phyloP scores from a whole-genome alignment of 1,139 yeast species.

The Lodderomyces beijingensis region DNA sequence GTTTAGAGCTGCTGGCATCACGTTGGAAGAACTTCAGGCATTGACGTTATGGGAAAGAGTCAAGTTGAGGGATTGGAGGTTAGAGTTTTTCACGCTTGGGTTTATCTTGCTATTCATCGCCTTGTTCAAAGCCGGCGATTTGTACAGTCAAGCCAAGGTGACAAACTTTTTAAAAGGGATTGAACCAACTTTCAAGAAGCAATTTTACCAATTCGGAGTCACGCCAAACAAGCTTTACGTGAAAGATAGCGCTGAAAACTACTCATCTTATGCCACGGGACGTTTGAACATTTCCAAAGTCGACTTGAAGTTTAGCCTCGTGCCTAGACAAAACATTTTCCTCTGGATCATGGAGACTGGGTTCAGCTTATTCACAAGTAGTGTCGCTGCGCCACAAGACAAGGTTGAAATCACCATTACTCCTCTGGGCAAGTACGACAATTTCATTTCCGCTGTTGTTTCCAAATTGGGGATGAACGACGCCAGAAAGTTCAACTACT shows the following conservation, averaged over 20 bases:
- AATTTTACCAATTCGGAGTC: slow-evolving; percentile 82
- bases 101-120: slow-evolving; percentile 43
- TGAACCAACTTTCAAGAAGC: slow-evolving; percentile 48
- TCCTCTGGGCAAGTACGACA: slow-evolving; percentile 56
- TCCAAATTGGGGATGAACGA: slow-evolving; percentile 81
- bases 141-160: slow-evolving; percentile 54
- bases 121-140: slow-evolving; percentile 55
- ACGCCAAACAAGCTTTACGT: slow-evolving; percentile 45
- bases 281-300: slow-evolving; percentile 70
- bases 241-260: slow-evolving; percentile 69
- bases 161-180: slow-evolving; percentile 42
- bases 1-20: slow-evolving; percentile 15
- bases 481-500: slow-evolving; percentile 73
- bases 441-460: slow-evolving; percentile 79
- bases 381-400: slow-evolving; percentile 54
- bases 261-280: slow-evolving; percentile 83
- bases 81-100: slow-evolving; percentile 58
- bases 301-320: slow-evolving; percentile 56
- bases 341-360: slow-evolving; percentile 56
- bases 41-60: slow-evolving; percentile 52
- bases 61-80: slow-evolving; percentile 62
- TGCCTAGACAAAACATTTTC: slow-evolving; percentile 78
- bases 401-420: slow-evolving; percentile 57
- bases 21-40: slow-evolving; percentile 48
- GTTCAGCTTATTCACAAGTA: slow-evolving; percentile 50